A percentile compares a stretch with the other conserved stretches of the same genome.
phyloP scores from a whole-genome alignment of 441 rosid genomes.

The Gossypium laxum region DNA sequence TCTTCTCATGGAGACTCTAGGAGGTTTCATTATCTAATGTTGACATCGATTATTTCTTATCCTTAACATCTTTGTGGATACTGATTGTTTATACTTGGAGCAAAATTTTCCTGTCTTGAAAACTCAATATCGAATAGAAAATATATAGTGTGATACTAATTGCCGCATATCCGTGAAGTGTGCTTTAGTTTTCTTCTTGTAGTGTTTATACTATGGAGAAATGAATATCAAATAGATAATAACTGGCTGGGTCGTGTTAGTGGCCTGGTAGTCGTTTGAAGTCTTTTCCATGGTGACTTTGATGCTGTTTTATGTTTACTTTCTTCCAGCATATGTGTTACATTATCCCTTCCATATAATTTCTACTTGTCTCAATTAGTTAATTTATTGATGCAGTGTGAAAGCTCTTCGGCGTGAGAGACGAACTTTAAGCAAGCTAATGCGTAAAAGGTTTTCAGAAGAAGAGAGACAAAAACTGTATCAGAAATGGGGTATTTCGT shows the following conservation, averaged over 20 bases:
- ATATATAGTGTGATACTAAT: background rate
- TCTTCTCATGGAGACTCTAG: background rate
- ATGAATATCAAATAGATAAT: background rate
- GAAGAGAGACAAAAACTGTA: constrained; percentile 56
- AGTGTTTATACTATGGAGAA: background rate
- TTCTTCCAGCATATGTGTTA: background rate
- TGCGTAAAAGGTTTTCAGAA: constrained; percentile 52
- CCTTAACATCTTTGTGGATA: background rate
- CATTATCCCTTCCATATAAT: background rate
- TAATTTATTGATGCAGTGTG: constrained; percentile 30
- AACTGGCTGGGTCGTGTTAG: background rate
- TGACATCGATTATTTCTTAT: background rate
- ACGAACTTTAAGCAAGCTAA: constrained; percentile 62
- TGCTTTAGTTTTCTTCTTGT: background rate
- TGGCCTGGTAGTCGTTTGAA: background rate
- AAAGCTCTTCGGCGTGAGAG: constrained; percentile 65
- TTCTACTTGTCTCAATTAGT: background rate
- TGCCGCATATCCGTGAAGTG: background rate
- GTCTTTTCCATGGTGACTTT: background rate
- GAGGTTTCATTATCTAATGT: background rate
- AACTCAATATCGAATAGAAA: too few species aligned
- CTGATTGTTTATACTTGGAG: background rate
- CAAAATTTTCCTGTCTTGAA: too few species aligned
- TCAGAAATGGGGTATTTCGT: constrained; percentile 60
- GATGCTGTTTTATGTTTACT: background rate